A percentile compares a stretch with the other conserved stretches of the same genome.
Conservation (phyloP, 805 yeast genomes). For the Wickerhamiella allomyrinae region DNA sequence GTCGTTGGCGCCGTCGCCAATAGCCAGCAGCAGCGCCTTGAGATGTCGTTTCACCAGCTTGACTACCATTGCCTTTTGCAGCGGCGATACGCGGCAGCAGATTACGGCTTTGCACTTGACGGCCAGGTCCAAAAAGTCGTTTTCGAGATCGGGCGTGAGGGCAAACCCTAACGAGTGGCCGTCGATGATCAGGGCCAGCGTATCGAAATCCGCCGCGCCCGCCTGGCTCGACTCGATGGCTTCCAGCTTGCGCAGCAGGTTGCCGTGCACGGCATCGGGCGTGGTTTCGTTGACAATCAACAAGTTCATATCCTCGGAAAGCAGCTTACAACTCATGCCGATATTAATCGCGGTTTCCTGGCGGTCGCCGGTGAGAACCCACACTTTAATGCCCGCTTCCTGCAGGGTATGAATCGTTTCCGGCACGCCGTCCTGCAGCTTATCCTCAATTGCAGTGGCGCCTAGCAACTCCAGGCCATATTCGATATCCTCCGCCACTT, state of each 20-base stretch:
- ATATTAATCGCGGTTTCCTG: slow-evolving; percentile 98
- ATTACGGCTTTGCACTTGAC: slow-evolving; percentile 86
- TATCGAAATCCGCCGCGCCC: slow-evolving; percentile 53
- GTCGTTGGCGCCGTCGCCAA: slow-evolving; percentile 99
- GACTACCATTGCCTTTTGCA: slow-evolving; percentile 92
- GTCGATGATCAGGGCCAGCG: slow-evolving; percentile 83
- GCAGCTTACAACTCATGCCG: slow-evolving; percentile 91
- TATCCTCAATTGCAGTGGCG: slow-evolving; percentile 97
- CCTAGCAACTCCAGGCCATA: slow-evolving; percentile 67
- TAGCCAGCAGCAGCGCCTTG: slow-evolving; percentile 64
- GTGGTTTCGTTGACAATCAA: slow-evolving; percentile 77
- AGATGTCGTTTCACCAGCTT: slow-evolving; percentile 78
- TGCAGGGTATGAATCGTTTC: slow-evolving; percentile 92
- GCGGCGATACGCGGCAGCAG: slow-evolving; percentile 95
- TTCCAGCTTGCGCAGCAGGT: slow-evolving; percentile 57
- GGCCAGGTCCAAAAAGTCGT: slow-evolving; percentile 62
- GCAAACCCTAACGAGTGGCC: slow-evolving; percentile 87
- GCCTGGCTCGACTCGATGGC: slow-evolving; percentile 50
- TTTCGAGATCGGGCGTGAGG: slow-evolving; percentile 66
- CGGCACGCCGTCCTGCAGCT: slow-evolving; percentile 95
- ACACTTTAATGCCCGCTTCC: slow-evolving; percentile 89
- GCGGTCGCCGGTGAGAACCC: slow-evolving; percentile 97
- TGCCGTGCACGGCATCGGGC: slow-evolving; percentile 59
- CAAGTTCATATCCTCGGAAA: slow-evolving; percentile 92
- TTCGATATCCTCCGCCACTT: slow-evolving; percentile 81